Conservation (phyloP, 75 land plant genomes). For the Pseudotsuga menziesii region DNA sequence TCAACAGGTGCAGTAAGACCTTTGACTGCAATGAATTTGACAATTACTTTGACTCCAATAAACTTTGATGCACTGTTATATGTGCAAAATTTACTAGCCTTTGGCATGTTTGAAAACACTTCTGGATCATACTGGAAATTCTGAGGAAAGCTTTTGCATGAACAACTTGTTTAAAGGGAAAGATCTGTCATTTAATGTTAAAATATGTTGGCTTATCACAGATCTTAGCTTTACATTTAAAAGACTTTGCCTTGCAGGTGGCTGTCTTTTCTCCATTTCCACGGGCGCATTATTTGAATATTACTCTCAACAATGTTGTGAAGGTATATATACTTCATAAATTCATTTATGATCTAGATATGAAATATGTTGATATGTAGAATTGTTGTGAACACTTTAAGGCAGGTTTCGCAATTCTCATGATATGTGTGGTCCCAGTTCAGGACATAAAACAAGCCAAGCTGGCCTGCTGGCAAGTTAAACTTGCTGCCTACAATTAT, state of each 20-base stretch:
- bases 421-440: no score
- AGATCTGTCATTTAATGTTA: neutral
- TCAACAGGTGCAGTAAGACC: conserved; percentile 44
- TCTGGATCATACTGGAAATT: no score
- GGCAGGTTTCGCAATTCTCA: neutral
- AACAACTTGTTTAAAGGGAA: neutral
- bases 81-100: no score
- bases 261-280: conserved; percentile 58
- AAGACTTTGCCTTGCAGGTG: conserved; percentile 38
- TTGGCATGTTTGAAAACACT: no score
- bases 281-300: conserved; percentile 48
- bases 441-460: no score
- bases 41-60: neutral
- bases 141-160: neutral
- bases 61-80: no score
- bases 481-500: no score
- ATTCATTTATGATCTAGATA: neutral
- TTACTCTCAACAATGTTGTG: conserved; percentile 53
- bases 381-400: neutral
- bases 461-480: no score
- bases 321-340: conserved; percentile 34
- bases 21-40: neutral
- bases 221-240: neutral
- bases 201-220: neutral
- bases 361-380: neutral